Evolutionary conservation across 768 basidiomycete genomes (phyloP), one percentile per base, ranked within the genome.

Genomic region (Trametes punicea): DNA sequence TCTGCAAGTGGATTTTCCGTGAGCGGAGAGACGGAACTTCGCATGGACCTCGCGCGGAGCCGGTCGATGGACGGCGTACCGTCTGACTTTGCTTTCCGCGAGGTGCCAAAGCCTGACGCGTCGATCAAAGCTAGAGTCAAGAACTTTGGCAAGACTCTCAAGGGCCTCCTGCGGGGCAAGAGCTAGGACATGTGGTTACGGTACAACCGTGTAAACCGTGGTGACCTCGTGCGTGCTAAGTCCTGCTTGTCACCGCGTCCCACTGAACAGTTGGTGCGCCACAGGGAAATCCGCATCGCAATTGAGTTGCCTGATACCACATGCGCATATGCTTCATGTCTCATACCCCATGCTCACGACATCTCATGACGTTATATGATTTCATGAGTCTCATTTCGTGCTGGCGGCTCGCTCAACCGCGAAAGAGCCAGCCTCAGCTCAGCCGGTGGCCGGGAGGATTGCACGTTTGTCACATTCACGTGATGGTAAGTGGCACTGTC

Each of bases 21-120:
- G 26, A 67, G 64, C 51, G 68, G 66, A n/a, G 68, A 66, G 56
- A 62, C 62, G 21, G 68, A 69, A 61, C 51, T 67, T 39, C 60
- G 65, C 20, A 67, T 67, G 63, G 63, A 60, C 39, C 63, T 69
- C 18, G 65, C 65, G 20, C 56, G 65, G 23, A 57, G 64, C 29
- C 61, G 64, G 16, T 62, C 62, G 7, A 55, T 61, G 46, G 62
- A 66, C 36, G 60, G 59, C 36, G 55, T 50, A 2, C 53, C 44
- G 38, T 41, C 55, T 15, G 61, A 62, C 38, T 62, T 61, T 29
- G 29, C 46, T 50, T 59, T 61, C 51, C 49, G 51, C 21, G 59
- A 60, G 45, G 48, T 46, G 41, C n/a, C n/a, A n/a, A 62, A 57
- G 45, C 38, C 30, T 11, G 39, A 42, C 21, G 56, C 52, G 41